Percentiles rank a stretch among this genome's conserved stretches.
Evolutionary conservation across 2,329 filamentous ascomycete species (phyloP).

Genomic region (Ophiosphaerella korrae): DNA sequence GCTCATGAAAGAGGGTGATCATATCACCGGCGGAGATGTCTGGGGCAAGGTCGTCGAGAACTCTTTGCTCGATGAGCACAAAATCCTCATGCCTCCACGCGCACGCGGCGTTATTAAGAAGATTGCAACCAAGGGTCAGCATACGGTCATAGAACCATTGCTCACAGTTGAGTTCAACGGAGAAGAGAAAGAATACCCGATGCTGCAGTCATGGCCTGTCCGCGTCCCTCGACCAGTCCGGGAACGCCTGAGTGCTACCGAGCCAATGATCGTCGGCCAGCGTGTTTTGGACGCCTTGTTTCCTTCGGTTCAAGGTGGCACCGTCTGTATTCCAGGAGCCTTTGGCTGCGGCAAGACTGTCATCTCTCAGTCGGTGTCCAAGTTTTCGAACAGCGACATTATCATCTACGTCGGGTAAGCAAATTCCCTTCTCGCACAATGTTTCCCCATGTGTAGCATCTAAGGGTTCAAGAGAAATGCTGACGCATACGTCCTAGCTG

Average conservation of each 20-base stretch:
- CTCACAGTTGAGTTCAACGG: constrained; percentile 97
- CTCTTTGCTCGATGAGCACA: constrained; percentile 84
- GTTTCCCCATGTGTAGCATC: no score
- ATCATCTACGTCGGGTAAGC: constrained; percentile 95
- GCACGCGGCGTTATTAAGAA: constrained; percentile 90
- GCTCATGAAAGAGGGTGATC: constrained; percentile 89
- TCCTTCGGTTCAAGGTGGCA: constrained; percentile 94
- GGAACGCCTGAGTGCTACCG: constrained; percentile 87
- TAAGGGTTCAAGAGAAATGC: no score
- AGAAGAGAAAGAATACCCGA: constrained; percentile 88
- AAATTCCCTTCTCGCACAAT: constrained; percentile 53
- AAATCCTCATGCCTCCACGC: constrained; percentile 87
- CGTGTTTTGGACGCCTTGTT: constrained; percentile 95
- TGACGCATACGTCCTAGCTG: no score
- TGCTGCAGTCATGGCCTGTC: constrained; percentile 99
- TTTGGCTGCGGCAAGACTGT: constrained; percentile 99
- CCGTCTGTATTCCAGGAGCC: constrained; percentile 95
- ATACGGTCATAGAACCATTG: constrained; percentile 92
- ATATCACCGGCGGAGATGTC: constrained; percentile 94
- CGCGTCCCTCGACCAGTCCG: constrained; percentile 90
- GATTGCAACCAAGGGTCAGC: constrained; percentile 86
- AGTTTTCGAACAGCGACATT: constrained; percentile 99
- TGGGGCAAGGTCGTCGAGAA: constrained; percentile 97
- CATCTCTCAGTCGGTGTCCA: constrained; percentile 97
- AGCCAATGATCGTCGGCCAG: constrained; percentile 95